These are phyloP conservation scores for Alliaria petiolata DNA, from an alignment of 345 rosid species.

Conservation along the genomic window DNA sequence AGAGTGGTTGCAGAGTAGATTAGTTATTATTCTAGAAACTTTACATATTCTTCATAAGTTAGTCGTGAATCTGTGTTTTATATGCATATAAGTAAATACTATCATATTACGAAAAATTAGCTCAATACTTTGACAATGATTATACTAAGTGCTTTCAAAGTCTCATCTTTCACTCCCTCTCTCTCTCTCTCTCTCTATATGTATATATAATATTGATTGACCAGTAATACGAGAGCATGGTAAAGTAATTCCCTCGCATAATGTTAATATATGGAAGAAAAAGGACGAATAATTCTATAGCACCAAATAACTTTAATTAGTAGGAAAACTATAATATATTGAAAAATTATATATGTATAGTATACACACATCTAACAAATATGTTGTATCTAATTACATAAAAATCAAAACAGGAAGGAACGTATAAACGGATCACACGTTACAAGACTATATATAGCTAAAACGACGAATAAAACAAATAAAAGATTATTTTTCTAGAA, in stretches of 20 bases:
- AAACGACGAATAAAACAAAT: conserved; percentile 18
- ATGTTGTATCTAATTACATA: conserved; percentile 17
- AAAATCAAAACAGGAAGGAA: conserved; percentile 1
- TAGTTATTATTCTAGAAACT: conserved; percentile 21
- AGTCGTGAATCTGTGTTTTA: background rate
- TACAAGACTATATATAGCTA: conserved; percentile 8
- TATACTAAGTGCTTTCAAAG: background rate
- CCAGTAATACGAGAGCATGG: background rate
- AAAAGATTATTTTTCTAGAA: background rate
- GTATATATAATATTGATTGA: background rate
- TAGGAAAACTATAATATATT: background rate
- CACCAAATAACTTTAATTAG: too few relatives aligned
- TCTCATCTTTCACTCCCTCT: background rate
- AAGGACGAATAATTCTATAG: background rate
- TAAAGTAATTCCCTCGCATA: background rate
- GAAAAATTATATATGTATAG: background rate
- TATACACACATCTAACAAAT: conserved; percentile 9
- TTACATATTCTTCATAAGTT: background rate
- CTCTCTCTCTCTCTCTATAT: background rate
- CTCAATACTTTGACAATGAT: background rate
- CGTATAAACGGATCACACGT: background rate
- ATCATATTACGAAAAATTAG: background rate
- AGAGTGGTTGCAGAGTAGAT: conserved; percentile 25
- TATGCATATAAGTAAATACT: background rate
- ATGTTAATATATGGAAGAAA: background rate